phyloP scores from a whole-genome alignment of 371 early-diverging fungal species.

The Rhizopus arrhizus region DNA sequence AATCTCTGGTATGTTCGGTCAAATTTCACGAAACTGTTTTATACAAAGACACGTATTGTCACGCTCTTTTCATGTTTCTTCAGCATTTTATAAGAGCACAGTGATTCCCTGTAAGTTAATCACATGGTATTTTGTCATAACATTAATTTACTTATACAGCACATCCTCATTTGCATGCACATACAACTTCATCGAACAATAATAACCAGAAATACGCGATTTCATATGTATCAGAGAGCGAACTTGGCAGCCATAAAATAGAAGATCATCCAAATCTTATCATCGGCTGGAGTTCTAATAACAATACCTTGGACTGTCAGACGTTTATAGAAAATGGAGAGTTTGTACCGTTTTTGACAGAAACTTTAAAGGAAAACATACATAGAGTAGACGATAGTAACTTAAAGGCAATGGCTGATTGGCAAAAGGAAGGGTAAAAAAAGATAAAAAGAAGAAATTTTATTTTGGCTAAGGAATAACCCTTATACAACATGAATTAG shows the following conservation, averaged over 20 bases:
- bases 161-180: conserved; percentile 16
- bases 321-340: conserved; percentile 49
- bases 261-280: conserved; percentile 28
- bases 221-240: conserved; percentile 18
- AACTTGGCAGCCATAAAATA: conserved; percentile 1
- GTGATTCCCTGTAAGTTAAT: neutral
- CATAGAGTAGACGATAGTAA: conserved; percentile 41
- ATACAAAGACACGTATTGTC: no score
- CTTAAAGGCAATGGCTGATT: conserved; percentile 54
- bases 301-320: conserved; percentile 26
- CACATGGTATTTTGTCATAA: neutral
- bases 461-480: neutral
- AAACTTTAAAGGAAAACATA: conserved; percentile 41
- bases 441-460: neutral
- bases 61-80: neutral
- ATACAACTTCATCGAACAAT: neutral
- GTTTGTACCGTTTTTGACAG: conserved; percentile 46
- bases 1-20: no score
- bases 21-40: no score
- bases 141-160: conserved; percentile 5
- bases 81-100: neutral
- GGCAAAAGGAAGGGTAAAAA: conserved; percentile 58
- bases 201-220: conserved; percentile 15
- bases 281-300: conserved; percentile 45
- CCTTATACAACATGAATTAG: conserved; percentile 21